These are phyloP conservation scores for Viridothelium virens DNA, from an alignment of 495 filamentous ascomycete genomes.

Conservation along the genomic window DNA sequence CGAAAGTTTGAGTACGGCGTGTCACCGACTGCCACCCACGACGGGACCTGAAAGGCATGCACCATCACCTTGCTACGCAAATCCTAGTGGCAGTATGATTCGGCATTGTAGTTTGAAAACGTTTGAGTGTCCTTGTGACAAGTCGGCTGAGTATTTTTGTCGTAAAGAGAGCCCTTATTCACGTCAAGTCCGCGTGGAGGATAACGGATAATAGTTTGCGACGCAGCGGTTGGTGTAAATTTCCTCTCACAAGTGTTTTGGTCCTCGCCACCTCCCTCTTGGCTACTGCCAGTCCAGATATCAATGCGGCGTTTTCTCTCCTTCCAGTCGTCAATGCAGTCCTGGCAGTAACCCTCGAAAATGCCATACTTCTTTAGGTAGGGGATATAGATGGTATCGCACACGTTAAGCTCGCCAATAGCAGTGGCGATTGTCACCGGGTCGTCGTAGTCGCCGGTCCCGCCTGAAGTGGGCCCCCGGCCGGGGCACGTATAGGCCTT, in stretches of 20 bases:
- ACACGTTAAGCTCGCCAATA: conserved; percentile 35
- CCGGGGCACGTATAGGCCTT: conserved; percentile 17
- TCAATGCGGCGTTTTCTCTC: conserved; percentile 5
- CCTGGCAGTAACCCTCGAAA: conserved; percentile 33
- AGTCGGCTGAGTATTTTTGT: neutral
- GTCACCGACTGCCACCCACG: too few species aligned
- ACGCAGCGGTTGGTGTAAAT: conserved; percentile 28
- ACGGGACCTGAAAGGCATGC: too few species aligned
- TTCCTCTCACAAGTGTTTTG: conserved; percentile 37
- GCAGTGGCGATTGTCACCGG: conserved; percentile 44
- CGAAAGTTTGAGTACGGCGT: neutral
- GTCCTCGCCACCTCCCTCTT: conserved; percentile 23
- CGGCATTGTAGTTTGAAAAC: neutral
- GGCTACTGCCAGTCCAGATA: conserved; percentile 5
- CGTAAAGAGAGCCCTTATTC: neutral
- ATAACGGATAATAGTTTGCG: neutral
- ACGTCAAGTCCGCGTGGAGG: neutral
- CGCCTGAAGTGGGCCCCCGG: conserved; percentile 21
- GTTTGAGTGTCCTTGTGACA: neutral
- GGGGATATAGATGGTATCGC: conserved; percentile 43
- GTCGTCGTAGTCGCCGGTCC: conserved; percentile 40
- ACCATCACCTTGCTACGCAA: neutral
- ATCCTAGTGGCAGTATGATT: neutral
- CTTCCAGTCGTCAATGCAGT: conserved; percentile 26
- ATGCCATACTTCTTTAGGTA: conserved; percentile 41